Percentiles rank a stretch among this genome's conserved stretches.
Evolutionary conservation across 805 yeast species (phyloP).

Genomic region (Candida arabinofermentans): DNA sequence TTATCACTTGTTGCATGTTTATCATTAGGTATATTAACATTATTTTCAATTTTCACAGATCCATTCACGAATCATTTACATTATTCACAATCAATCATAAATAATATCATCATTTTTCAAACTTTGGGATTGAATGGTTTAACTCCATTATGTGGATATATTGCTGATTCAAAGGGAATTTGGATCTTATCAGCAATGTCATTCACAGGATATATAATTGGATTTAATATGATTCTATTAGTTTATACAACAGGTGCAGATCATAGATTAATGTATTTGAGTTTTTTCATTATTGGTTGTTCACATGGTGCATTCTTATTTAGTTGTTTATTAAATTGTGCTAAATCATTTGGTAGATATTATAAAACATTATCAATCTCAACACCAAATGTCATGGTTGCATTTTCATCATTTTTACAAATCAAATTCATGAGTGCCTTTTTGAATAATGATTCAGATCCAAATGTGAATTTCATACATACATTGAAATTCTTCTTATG

Average conservation of each 20-base stretch:
- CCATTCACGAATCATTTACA: constrained; percentile 55
- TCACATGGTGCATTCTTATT: constrained; percentile 69
- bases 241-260: constrained; percentile 30
- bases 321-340: constrained; percentile 70
- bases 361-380: constrained; percentile 78
- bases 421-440: constrained; percentile 21
- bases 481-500: constrained; percentile 21
- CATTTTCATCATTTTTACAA: constrained; percentile 30
- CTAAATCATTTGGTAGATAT: constrained; percentile 64
- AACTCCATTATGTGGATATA: constrained; percentile 74
- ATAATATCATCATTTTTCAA: constrained; percentile 68
- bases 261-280: constrained; percentile 38
- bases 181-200: constrained; percentile 63
- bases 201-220: constrained; percentile 57
- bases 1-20: constrained; percentile 27
- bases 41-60: constrained; percentile 62
- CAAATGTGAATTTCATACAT: constrained; percentile 16
- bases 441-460: constrained; percentile 16
- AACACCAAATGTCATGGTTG: constrained; percentile 55
- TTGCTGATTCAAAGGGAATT: constrained; percentile 81
- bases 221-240: constrained; percentile 50
- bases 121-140: constrained; percentile 81
- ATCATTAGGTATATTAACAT: constrained; percentile 29
- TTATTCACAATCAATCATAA: constrained; percentile 60
- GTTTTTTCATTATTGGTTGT: constrained; percentile 61